A percentile compares a stretch with the other conserved stretches of the same genome.
Conservation (phyloP, 2,329 filamentous ascomycete genomes). For the Decorospora gaudefroyi region DNA sequence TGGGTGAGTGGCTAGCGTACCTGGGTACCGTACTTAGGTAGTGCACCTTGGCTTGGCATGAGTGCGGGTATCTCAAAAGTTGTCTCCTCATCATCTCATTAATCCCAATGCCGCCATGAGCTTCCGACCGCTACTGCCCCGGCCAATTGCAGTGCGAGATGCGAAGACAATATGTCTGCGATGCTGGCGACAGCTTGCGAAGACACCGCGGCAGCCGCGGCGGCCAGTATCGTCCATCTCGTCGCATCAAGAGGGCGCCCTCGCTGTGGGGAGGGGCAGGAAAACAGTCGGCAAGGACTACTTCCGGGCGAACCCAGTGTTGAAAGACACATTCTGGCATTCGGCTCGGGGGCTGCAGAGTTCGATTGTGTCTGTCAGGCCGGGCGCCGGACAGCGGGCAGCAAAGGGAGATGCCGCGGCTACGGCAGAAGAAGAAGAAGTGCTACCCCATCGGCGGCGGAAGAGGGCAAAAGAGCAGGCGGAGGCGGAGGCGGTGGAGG, state of each 20-base stretch:
- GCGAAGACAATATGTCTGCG: constrained; percentile 39
- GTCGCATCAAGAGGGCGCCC: constrained; percentile 34
- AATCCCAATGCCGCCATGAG: constrained; percentile 42
- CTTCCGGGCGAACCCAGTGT: constrained; percentile 46
- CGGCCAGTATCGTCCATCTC: constrained; percentile 38
- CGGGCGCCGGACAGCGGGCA: constrained; percentile 13
- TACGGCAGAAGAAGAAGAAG: constrained; percentile 33
- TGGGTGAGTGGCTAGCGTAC: constrained; percentile 11
- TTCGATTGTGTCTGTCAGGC: constrained; percentile 27
- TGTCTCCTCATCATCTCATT: constrained; percentile 3
- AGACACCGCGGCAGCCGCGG: constrained; percentile 25
- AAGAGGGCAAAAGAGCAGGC: constrained; percentile 37
- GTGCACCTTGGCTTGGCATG: too few species aligned
- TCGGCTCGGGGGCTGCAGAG: constrained; percentile 41
- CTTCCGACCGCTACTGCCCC: constrained; percentile 41
- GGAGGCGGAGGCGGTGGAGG: constrained; percentile 12
- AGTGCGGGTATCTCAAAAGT: constrained; percentile 14
- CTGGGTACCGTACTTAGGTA: too few species aligned
- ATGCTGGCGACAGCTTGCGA: constrained; percentile 42
- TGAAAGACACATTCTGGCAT: constrained; percentile 40
- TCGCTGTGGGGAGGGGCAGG: constrained; percentile 37
- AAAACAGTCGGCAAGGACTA: constrained; percentile 46
- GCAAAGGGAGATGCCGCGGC: constrained; percentile 14
- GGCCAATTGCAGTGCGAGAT: constrained; percentile 37
- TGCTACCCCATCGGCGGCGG: constrained; percentile 44